phyloP scores from a whole-genome alignment of 1,284 basidiomycete species.

The Irpex sp. region DNA sequence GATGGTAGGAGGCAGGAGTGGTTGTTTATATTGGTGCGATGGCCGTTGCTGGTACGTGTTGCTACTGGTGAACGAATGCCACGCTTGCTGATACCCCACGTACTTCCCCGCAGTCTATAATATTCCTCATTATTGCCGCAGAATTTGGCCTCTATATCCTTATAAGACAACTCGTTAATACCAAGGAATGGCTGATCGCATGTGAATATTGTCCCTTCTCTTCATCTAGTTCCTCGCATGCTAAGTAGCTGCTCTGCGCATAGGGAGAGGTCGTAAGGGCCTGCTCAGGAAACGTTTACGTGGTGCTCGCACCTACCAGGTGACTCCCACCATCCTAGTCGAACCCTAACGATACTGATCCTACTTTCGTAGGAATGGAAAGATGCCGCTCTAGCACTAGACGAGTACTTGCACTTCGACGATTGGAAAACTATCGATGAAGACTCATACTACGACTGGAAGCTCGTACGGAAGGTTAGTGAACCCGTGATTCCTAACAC shows the following conservation, averaged over 20 bases:
- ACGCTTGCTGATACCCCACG: background rate
- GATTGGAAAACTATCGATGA: conserved; percentile 88
- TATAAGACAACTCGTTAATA: conserved; percentile 88
- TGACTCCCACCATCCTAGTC: conserved; percentile 4
- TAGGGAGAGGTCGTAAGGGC: conserved; percentile 86
- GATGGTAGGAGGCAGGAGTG: conserved; percentile 64
- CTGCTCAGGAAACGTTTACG: conserved; percentile 72
- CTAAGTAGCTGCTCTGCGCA: background rate
- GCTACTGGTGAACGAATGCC: background rate
- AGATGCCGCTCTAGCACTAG: conserved; percentile 73
- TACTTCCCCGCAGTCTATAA: conserved; percentile 51
- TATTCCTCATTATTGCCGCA: conserved; percentile 81
- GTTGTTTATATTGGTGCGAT: conserved; percentile 79
- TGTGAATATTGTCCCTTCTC: conserved; percentile 48
- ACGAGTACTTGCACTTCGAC: conserved; percentile 79
- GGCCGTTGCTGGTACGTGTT: conserved; percentile 79
- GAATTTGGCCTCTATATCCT: conserved; percentile 88
- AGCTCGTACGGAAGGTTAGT: conserved; percentile 71
- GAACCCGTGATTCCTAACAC: background rate
- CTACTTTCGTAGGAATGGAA: conserved; percentile 70
- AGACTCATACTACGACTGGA: conserved; percentile 88
- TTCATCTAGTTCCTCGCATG: background rate
- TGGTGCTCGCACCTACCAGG: conserved; percentile 69
- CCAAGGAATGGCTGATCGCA: conserved; percentile 88
- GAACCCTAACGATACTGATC: background rate